Evolutionary conservation across 2,329 filamentous ascomycete genomes (phyloP).

Genomic region (Zasmidium cellare): DNA sequence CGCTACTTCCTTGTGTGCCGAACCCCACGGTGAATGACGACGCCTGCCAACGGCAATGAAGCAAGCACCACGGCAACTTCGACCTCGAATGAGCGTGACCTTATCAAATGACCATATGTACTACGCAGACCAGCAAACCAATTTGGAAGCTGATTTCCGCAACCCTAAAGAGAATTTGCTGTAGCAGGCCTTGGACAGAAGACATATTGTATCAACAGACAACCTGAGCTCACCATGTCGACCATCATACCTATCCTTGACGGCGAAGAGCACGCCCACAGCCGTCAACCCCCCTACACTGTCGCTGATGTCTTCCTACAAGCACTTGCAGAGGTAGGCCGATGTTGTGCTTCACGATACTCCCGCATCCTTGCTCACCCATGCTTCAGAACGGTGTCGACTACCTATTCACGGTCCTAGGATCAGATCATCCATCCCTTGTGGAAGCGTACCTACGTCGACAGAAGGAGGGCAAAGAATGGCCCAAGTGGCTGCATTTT

Average conservation of each 20-base stretch:
- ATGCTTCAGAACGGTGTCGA: constrained; percentile 50
- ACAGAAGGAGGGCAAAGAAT: constrained; percentile 63
- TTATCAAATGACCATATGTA: too few species aligned
- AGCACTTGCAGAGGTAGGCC: constrained; percentile 12
- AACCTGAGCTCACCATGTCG: not conserved
- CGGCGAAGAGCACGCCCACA: not conserved
- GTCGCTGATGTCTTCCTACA: constrained; percentile 21
- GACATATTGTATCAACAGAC: too few species aligned
- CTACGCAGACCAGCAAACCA: too few species aligned
- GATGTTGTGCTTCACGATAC: too few species aligned
- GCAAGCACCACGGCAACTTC: too few species aligned
- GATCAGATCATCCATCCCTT: constrained; percentile 70
- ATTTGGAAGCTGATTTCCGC: too few species aligned
- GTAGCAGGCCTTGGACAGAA: too few species aligned
- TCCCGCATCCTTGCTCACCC: not conserved
- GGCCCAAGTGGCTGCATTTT: constrained; percentile 71
- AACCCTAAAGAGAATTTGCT: too few species aligned
- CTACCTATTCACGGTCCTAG: constrained; percentile 62
- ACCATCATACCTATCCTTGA: not conserved
- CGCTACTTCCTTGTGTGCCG: too few species aligned
- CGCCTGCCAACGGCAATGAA: too few species aligned
- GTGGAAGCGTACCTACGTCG: constrained; percentile 74
- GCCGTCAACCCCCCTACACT: not conserved
- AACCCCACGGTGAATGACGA: too few species aligned
- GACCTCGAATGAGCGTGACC: too few species aligned